Percentiles rank a stretch among this genome's conserved stretches.
These are phyloP conservation scores for Sarcomyxa edulis DNA, from an alignment of 768 basidiomycete species.

Conservation along the genomic window DNA sequence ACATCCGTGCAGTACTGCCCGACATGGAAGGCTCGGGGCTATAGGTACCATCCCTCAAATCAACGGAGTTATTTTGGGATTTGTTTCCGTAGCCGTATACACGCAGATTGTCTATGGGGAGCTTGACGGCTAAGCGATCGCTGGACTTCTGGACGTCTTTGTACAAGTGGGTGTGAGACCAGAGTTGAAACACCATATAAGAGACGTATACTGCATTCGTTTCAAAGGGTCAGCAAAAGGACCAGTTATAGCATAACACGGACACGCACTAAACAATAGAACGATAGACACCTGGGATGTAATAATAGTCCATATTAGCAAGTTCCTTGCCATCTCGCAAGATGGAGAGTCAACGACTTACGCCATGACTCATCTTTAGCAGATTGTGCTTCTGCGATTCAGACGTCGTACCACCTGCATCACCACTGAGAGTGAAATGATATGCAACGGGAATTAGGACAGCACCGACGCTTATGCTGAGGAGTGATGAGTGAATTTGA, in stretches of 20 bases:
- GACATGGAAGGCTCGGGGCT: not conserved
- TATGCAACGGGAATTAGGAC: conserved; percentile 77
- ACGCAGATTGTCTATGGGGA: no score
- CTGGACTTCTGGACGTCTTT: conserved; percentile 23
- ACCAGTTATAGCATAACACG: not conserved
- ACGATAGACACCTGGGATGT: conserved; percentile 61
- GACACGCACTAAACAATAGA: conserved; percentile 61
- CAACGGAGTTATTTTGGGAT: not conserved
- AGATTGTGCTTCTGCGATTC: conserved; percentile 41
- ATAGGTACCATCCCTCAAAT: not conserved
- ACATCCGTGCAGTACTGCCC: not conserved
- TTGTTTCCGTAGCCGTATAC: no score
- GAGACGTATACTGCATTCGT: conserved; percentile 54
- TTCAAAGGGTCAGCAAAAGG: conserved; percentile 3
- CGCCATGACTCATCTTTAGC: conserved; percentile 73
- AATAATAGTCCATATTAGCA: not conserved
- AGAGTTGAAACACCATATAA: conserved; percentile 19
- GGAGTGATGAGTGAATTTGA: conserved; percentile 67
- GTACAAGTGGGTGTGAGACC: conserved; percentile 73
- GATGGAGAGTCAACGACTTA: conserved; percentile 26
- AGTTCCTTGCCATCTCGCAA: no score
- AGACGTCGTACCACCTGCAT: conserved; percentile 12
- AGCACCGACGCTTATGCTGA: conserved; percentile 74
- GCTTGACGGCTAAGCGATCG: conserved; percentile 34
- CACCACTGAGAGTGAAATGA: conserved; percentile 50